Base-by-base conservation (phyloP, 768 basidiomycete genomes). In the Suillus subaureus region DNA sequence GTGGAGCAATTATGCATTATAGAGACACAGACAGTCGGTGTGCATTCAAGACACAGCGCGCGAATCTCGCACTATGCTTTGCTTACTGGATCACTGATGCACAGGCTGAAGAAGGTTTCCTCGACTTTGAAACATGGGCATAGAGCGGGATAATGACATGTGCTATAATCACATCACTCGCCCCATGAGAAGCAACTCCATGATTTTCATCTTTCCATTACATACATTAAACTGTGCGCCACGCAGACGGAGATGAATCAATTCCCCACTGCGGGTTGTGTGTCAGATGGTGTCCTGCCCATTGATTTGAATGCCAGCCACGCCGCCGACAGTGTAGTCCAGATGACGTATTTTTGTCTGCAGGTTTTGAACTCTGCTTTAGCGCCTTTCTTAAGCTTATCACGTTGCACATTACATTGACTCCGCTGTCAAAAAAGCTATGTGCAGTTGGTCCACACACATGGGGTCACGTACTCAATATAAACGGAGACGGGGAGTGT, bases 61-160 rank as follows among this genome's bases (percentile, higher is more conserved):
- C 26, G 16, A 28, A 58, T 58, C 57, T 13, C 23, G 23, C 13
- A 37, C 16, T 18, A 31, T 52, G 16, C 28, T 52, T 28, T 3
- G 7, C 28, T 52, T 2, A 16, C 8, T 31, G 8, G 15, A 57
- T 57, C 35, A 57, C 4, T 58, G 57, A 3, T 2, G 31, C 39
- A 40, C 39, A 58, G 57, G 26, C 1, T 58, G 39, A 18, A 40
- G 37, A 37, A 54, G n/a, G 35, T 37, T 58, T 58, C 37, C 57
- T 58, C 57, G 57, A 40, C 57, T 58, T 40, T 40, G 57, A 58
- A 58, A 58, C 57, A 58, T 26, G 23, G 57, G 16, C 6, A 40
- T 58, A 28, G 57, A 40, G 57, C 12, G 57, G 57, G 9, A 31
- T 18, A 9, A 39, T 9, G 23, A 28, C 23, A 60, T 42, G 58